Percentiles rank a stretch among this genome's conserved stretches.
phyloP scores from a whole-genome alignment of 768 basidiomycete species.

The Lactarius evosmus region DNA sequence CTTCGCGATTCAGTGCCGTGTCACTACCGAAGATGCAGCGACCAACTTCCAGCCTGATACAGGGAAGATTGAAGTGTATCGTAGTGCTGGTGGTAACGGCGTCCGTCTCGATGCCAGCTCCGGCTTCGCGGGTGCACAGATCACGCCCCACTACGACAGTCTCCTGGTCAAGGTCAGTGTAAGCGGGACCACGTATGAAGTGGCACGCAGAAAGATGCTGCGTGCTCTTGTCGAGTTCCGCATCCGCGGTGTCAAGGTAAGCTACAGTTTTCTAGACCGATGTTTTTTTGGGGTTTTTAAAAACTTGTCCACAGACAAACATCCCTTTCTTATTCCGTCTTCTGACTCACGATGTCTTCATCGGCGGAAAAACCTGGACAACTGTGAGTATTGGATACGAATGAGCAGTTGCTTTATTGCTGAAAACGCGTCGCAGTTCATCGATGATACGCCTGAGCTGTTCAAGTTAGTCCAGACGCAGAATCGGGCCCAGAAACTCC shows the following conservation, averaged over 20 bases:
- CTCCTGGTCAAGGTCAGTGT: conserved; percentile 95
- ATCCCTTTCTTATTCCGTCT: conserved; percentile 99
- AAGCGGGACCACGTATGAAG: conserved; percentile 96
- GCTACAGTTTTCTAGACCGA: conserved; percentile 10
- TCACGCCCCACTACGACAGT: conserved; percentile 98
- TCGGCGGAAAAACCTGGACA: conserved; percentile 97
- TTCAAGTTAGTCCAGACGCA: conserved; percentile 98
- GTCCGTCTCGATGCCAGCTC: conserved; percentile 95
- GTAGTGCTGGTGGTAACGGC: conserved; percentile 97
- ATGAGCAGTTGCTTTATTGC: background rate
- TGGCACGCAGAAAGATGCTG: conserved; percentile 98
- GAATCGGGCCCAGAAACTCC: conserved; percentile 96
- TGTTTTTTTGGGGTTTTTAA: background rate
- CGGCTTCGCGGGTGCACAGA: conserved; percentile 98
- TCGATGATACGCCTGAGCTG: conserved; percentile 98
- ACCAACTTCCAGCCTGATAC: conserved; percentile 94
- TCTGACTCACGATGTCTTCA: conserved; percentile 93
- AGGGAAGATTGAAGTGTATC: conserved; percentile 99
- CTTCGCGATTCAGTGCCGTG: conserved; percentile 96
- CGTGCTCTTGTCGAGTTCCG: conserved; percentile 99
- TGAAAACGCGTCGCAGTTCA: conserved; percentile 60
- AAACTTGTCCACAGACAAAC: conserved; percentile 66
- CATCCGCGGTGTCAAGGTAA: conserved; percentile 96
- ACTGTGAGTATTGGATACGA: conserved; percentile 50
- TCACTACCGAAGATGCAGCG: conserved; percentile 97